phyloP scores from a whole-genome alignment of 371 early-diverging fungal species.

The Umbelopsis sp. region DNA sequence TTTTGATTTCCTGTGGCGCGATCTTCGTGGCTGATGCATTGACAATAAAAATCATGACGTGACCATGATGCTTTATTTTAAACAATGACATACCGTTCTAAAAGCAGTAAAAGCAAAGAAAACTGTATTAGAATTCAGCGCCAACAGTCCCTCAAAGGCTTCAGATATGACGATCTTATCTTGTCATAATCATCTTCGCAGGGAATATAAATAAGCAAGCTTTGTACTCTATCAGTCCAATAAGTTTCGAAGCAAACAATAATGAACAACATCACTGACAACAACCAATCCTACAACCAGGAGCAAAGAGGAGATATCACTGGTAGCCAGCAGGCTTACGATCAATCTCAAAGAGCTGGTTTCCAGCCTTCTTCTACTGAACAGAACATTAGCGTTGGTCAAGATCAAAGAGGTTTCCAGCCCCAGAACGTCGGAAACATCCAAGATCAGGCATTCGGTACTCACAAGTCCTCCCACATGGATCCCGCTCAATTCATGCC shows the following conservation, averaged over 20 bases:
- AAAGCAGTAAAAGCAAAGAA: not conserved
- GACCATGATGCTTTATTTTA: not conserved
- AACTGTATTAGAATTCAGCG: not conserved
- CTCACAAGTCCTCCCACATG: not conserved
- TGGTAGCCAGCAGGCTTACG: not conserved
- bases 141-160: not conserved
- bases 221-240: too few species aligned
- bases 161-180: slow-evolving; percentile 10
- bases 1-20: not conserved
- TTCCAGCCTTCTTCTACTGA: not conserved
- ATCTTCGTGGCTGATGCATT: too few species aligned
- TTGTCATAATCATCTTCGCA: not conserved
- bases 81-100: not conserved
- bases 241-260: not conserved
- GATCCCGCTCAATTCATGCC: not conserved
- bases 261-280: not conserved
- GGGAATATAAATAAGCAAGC: not conserved
- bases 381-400: slow-evolving; percentile 3
- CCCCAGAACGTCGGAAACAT: not conserved
- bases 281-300: not conserved
- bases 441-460: not conserved
- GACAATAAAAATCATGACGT: not conserved
- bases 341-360: slow-evolving; percentile 3
- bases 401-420: slow-evolving; percentile 14
- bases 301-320: not conserved